A percentile compares a stretch with the other conserved stretches of the same genome.
These are phyloP conservation scores for Gossypium lobatum DNA, from an alignment of 441 rosid genomes.

Conservation along the genomic window DNA sequence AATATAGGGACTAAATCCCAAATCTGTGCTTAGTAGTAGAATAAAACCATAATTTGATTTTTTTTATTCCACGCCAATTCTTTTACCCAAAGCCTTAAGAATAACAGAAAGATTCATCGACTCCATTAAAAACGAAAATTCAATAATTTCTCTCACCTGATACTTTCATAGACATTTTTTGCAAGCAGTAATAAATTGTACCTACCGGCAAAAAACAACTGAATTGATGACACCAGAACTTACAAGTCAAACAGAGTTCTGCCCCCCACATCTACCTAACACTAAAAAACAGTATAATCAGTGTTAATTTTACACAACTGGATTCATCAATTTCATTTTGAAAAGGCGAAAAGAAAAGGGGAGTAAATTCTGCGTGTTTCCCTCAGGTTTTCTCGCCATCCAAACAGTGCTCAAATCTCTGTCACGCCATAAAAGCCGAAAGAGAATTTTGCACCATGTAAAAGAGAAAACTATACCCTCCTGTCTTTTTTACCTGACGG, in stretches of 20 bases:
- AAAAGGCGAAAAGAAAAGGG: not conserved
- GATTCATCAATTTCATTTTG: not conserved
- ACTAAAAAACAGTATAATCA: not conserved
- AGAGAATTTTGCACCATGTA: not conserved
- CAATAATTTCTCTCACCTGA: no score
- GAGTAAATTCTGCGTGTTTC: not conserved
- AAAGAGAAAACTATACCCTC: not conserved
- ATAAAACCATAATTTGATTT: no score
- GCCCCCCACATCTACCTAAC: conserved; percentile 25
- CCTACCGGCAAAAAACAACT: conserved; percentile 16
- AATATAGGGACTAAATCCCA: no score
- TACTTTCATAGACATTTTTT: not conserved
- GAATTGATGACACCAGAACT: conserved; percentile 13
- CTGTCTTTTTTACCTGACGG: not conserved
- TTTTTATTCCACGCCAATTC: no score
- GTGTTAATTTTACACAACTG: not conserved
- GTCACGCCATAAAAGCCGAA: not conserved
- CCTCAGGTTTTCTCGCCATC: not conserved
- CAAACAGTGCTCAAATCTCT: not conserved
- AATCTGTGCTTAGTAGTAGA: no score
- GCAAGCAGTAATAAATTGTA: not conserved
- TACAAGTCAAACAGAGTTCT: conserved; percentile 13
- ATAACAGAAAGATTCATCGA: no score
- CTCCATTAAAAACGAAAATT: no score
- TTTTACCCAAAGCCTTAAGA: no score